A percentile compares a stretch with the other conserved stretches of the same genome.
Conservation (phyloP, 495 filamentous ascomycete species). For the Evansstolkia leycettana region DNA sequence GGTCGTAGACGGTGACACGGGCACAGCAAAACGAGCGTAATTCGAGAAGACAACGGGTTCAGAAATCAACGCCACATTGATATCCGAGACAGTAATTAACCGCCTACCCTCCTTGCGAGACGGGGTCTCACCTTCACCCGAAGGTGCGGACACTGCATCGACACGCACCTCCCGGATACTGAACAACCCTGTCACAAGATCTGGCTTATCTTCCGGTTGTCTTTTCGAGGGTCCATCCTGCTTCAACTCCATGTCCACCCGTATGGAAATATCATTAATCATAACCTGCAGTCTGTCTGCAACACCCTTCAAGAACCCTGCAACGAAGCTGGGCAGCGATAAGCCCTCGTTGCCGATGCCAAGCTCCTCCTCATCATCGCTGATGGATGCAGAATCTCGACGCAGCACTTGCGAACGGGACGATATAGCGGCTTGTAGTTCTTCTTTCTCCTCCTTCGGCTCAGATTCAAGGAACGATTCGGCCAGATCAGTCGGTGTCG, state of each 20-base stretch:
- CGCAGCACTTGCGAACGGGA: conserved; percentile 43
- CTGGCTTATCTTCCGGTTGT: conserved; percentile 28
- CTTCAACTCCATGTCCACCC: conserved; percentile 44
- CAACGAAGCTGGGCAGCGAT: conserved; percentile 69
- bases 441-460: conserved; percentile 56
- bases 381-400: conserved; percentile 28
- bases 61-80: conserved; percentile 55
- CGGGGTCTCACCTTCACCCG: conserved; percentile 12
- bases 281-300: conserved; percentile 64
- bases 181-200: conserved; percentile 50
- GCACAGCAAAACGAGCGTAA: conserved; percentile 45
- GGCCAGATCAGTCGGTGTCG: conserved; percentile 72
- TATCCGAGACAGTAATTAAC: conserved; percentile 47
- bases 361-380: conserved; percentile 50
- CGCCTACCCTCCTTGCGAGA: conserved; percentile 45
- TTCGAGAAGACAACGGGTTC: conserved; percentile 62
- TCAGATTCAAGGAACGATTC: conserved; percentile 80
- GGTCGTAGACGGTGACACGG: conserved; percentile 47
- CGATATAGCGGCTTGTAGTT: conserved; percentile 65
- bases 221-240: conserved; percentile 29
- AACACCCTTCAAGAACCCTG: conserved; percentile 72
- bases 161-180: conserved; percentile 54
- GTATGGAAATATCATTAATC: conserved; percentile 54
- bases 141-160: conserved; percentile 44
- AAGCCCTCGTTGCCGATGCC: conserved; percentile 60